These are phyloP conservation scores for Pichia sp. DNA, from an alignment of 1,139 yeast species.

Conservation along the genomic window DNA sequence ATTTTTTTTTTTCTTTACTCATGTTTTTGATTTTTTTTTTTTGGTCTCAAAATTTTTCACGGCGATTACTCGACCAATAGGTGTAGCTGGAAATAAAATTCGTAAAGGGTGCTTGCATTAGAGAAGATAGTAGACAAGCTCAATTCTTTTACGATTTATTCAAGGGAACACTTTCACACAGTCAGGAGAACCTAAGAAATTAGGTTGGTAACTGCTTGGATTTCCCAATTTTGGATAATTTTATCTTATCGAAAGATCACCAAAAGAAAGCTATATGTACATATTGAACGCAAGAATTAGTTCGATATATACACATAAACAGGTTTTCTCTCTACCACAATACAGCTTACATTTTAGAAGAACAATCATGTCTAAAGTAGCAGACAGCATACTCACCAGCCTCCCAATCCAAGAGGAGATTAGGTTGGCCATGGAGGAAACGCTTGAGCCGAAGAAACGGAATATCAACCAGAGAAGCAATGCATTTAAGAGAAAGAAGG, in stretches of 20 bases:
- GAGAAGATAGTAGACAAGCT: too few relatives aligned
- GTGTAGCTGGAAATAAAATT: background rate
- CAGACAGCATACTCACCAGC: background rate
- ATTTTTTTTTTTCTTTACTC: background rate
- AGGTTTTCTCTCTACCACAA: background rate
- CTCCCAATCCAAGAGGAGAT: slow-evolving; percentile 5
- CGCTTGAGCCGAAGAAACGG: background rate
- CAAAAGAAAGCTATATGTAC: background rate
- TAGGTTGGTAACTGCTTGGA: too few relatives aligned
- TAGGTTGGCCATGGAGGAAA: background rate
- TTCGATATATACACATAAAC: background rate
- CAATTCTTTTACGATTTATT: too few relatives aligned
- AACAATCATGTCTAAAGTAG: slow-evolving; percentile 5
- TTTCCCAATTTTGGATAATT: too few relatives aligned
- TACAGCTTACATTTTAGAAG: background rate
- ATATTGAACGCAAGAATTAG: background rate
- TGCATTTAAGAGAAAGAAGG: slow-evolving; percentile 20
- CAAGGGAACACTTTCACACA: too few relatives aligned
- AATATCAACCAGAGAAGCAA: slow-evolving; percentile 14
- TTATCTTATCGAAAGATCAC: too few relatives aligned
- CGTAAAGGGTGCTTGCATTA: too few relatives aligned
- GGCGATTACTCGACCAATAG: background rate
- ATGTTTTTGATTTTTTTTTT: background rate
- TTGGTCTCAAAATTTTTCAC: background rate
- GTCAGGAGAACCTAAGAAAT: too few relatives aligned